A percentile compares a stretch with the other conserved stretches of the same genome.
phyloP scores from a whole-genome alignment of 257 asterid genomes.

The Paulownia fortunei region DNA sequence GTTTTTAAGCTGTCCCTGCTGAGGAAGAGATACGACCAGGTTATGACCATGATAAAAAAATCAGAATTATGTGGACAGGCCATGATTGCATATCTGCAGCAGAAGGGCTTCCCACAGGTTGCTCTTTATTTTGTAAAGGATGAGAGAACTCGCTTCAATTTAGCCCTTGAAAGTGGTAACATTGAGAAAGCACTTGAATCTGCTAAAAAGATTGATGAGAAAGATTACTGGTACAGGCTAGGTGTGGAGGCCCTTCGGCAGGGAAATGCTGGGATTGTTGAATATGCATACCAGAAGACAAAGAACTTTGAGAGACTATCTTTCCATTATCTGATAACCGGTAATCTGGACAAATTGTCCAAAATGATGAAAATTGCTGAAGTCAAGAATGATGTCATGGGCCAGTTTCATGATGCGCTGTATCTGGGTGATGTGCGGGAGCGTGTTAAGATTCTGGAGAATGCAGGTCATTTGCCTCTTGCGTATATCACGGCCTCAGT shows the following conservation, averaged over 20 bases:
- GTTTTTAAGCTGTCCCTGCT: conserved; percentile 76
- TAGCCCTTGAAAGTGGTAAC: conserved; percentile 92
- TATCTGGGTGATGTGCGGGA: conserved; percentile 84
- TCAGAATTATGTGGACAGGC: conserved; percentile 97
- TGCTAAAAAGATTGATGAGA: conserved; percentile 84
- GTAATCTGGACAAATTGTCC: conserved; percentile 74
- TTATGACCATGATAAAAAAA: conserved; percentile 92
- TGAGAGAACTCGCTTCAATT: conserved; percentile 82
- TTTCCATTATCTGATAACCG: conserved; percentile 80
- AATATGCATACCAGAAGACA: conserved; percentile 85
- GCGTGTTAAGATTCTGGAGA: conserved; percentile 82
- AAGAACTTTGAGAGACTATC: conserved; percentile 86
- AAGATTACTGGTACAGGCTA: conserved; percentile 86
- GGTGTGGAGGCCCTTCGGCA: conserved; percentile 98
- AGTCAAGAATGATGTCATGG: conserved; percentile 88
- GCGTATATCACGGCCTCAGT: conserved; percentile 69
- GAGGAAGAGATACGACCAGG: conserved; percentile 87
- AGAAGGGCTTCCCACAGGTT: conserved; percentile 96
- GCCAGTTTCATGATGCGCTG: conserved; percentile 85
- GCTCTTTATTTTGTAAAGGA: conserved; percentile 96
- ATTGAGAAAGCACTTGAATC: conserved; percentile 92
- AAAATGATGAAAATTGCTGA: conserved; percentile 96
- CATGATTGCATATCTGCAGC: conserved; percentile 96
- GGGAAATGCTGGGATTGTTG: conserved; percentile 89
- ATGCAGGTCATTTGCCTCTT: conserved; percentile 78